phyloP scores from a whole-genome alignment of 2,329 filamentous ascomycete species.

The Colletotrichum endophyticum region DNA sequence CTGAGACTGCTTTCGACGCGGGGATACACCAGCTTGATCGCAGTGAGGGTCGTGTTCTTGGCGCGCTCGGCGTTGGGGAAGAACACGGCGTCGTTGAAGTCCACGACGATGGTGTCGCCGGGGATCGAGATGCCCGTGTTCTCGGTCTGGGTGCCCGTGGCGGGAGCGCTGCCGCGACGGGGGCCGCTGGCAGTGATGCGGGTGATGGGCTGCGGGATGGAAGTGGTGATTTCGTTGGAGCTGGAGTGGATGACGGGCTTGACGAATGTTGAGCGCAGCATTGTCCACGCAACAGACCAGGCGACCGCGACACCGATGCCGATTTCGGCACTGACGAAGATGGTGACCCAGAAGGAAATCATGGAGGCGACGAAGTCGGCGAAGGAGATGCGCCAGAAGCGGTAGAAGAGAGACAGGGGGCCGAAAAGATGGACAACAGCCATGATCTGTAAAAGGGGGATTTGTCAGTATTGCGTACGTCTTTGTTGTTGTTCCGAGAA shows the following conservation, averaged over 20 bases:
- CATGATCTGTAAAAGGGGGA: neutral
- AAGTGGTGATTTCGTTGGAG: neutral
- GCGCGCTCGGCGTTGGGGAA: constrained; percentile 63
- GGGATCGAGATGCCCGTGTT: constrained; percentile 32
- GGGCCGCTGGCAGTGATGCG: constrained; percentile 28
- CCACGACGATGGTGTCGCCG: constrained; percentile 59
- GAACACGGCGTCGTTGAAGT: constrained; percentile 62
- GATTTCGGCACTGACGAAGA: constrained; percentile 65
- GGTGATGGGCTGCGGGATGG: constrained; percentile 47
- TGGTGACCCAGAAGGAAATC: constrained; percentile 68
- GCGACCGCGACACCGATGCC: constrained; percentile 65
- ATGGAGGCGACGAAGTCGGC: constrained; percentile 69
- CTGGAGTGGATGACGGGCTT: constrained; percentile 15
- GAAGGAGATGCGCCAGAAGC: constrained; percentile 68
- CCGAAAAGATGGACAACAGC: constrained; percentile 14
- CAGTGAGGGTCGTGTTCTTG: constrained; percentile 43
- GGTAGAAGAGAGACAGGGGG: constrained; percentile 56
- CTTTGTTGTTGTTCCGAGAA: constrained; percentile 27
- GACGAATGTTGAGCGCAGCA: constrained; percentile 45
- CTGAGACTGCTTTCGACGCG: constrained; percentile 29
- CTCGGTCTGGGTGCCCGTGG: constrained; percentile 28
- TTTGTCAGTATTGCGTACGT: neutral
- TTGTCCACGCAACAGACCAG: constrained; percentile 67
- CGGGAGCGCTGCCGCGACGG: constrained; percentile 31
- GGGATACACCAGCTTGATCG: constrained; percentile 44